Base-by-base conservation (phyloP, 345 rosid genomes). In the Hypericum perforatum region DNA sequence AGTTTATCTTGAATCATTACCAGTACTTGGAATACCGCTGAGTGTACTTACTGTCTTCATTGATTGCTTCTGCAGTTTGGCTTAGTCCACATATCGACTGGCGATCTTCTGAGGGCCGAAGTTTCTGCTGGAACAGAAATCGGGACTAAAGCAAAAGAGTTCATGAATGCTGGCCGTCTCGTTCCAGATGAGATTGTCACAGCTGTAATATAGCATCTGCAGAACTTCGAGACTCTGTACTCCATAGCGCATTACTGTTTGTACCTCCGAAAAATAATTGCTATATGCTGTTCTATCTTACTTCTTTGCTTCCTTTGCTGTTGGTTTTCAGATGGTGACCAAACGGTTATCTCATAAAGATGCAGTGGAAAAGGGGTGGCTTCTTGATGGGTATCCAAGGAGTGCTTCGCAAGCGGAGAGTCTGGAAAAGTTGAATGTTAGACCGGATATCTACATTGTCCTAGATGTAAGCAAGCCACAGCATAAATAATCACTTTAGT, bases 321-420 rank as follows among this genome's bases (percentile, higher is more conserved):
- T 56, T 60, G 11, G 47, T 65, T 45, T 63, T 32, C 51, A 87
- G 92, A 84, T 87, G 89, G 87, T 84, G 60, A 70, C 74, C 3
- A 63, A 65, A 49, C 66, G 90, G 53, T 63, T 88, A 64, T 74
- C 87, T 6, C 73, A 60, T 14, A 73, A 78, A 68, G 97, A 90
- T 71, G 87, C 76, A 54, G 81, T 75, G 74, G 71, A 74, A 59
- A 75, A 63, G 11, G 96, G 96, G 44, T 91, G 98, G 98, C 96
- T 87, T 72, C 84, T 86, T 11, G 96, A 91, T 76, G 98, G 98
- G 37, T 86, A 76, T 64, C 98, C 96, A 37, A 61, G 92, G 63
- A 84, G 75, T 72, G 72, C 58, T 59, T 59, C 89, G 16, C 96
- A 91, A 73, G 87, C 92, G 37, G 78, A 84, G 50, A 81, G 84